Conservation (phyloP, 805 yeast genomes). For the Yarrowia porcina region DNA sequence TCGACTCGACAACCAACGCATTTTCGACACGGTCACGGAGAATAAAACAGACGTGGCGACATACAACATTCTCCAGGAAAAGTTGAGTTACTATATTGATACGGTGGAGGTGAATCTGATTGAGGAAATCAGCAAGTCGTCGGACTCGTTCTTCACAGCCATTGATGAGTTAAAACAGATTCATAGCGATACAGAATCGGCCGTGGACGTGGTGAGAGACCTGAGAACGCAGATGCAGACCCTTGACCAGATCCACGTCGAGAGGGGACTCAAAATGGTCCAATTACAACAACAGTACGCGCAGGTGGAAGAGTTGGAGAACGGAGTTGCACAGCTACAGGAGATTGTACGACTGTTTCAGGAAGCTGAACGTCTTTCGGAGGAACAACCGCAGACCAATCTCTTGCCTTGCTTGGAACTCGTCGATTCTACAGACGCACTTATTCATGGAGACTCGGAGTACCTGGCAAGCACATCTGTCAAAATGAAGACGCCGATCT, state of each 20-base stretch:
- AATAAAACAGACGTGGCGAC: slow-evolving; percentile 50
- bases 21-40: slow-evolving; percentile 71
- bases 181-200: slow-evolving; percentile 43
- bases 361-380: slow-evolving; percentile 48
- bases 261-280: slow-evolving; percentile 50
- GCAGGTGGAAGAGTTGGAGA: slow-evolving; percentile 62
- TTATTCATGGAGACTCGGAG: slow-evolving; percentile 50
- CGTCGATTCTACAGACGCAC: slow-evolving; percentile 53
- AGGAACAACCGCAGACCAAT: slow-evolving; percentile 36
- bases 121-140: slow-evolving; percentile 77
- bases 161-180: slow-evolving; percentile 72
- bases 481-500: slow-evolving; percentile 37
- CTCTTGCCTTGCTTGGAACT: slow-evolving; percentile 57
- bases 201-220: slow-evolving; percentile 46
- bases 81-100: slow-evolving; percentile 77
- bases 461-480: neutral
- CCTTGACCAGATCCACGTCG: slow-evolving; percentile 51
- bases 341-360: slow-evolving; percentile 47
- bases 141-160: slow-evolving; percentile 80
- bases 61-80: slow-evolving; percentile 65
- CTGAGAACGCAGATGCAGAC: slow-evolving; percentile 47
- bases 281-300: slow-evolving; percentile 50
- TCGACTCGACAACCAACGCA: slow-evolving; percentile 82
- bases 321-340: slow-evolving; percentile 54
- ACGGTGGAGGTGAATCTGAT: slow-evolving; percentile 77